These are phyloP conservation scores for Diaporthe helianthi DNA, from an alignment of 2,329 filamentous ascomycete species.

Conservation along the genomic window DNA sequence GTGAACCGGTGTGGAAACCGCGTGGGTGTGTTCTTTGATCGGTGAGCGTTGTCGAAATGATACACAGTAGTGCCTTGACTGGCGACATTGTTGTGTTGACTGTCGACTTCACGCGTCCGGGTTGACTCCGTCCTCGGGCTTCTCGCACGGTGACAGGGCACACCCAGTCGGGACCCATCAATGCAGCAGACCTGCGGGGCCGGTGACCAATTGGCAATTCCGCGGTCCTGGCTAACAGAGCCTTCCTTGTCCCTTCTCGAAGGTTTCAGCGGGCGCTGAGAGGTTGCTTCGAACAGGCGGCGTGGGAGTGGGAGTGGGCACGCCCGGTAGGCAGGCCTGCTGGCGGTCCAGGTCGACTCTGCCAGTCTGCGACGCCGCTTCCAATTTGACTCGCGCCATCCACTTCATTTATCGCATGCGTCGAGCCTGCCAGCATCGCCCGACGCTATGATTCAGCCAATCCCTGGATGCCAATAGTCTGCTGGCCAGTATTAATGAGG, in stretches of 20 bases:
- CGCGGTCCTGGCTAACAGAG: conserved; percentile 32
- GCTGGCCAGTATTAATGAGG: conserved; percentile 23
- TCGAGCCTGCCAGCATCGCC: conserved; percentile 30
- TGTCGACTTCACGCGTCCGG: background rate
- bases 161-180: conserved; percentile 1
- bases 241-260: conserved; percentile 34
- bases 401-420: conserved; percentile 32
- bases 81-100: conserved; percentile 2
- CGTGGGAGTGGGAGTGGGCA: conserved; percentile 24
- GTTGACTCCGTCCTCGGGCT: background rate
- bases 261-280: conserved; percentile 34
- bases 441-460: conserved; percentile 33
- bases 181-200: conserved; percentile 21
- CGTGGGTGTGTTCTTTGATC: conserved; percentile 14
- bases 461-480: conserved; percentile 31
- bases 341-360: conserved; percentile 30
- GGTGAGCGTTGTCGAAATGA: conserved; percentile 19
- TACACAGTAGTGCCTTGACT: conserved; percentile 7
- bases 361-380: conserved; percentile 32
- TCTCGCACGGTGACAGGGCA: conserved; percentile 12
- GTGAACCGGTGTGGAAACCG: background rate
- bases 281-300: conserved; percentile 31
- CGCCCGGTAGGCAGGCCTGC: conserved; percentile 27
- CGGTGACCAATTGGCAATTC: conserved; percentile 35
- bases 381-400: conserved; percentile 32